These are phyloP conservation scores for Ephemerocybe angulata DNA, from an alignment of 768 basidiomycete genomes.

Conservation along the genomic window DNA sequence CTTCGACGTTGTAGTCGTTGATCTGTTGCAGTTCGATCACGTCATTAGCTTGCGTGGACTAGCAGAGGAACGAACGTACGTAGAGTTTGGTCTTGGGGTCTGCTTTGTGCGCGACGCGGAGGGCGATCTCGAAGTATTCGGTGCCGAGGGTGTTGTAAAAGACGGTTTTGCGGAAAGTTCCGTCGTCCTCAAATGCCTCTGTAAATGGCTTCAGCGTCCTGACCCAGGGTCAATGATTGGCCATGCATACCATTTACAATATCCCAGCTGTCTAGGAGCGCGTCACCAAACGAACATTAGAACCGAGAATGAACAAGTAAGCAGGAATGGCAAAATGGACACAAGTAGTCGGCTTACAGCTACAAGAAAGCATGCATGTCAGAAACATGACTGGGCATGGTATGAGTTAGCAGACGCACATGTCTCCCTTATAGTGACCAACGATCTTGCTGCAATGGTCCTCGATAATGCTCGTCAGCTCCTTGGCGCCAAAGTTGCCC, in stretches of 20 bases:
- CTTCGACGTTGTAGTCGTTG: constrained; percentile 42
- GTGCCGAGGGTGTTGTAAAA: constrained; percentile 52
- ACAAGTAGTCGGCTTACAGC: constrained; percentile 19
- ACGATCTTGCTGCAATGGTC: constrained; percentile 49
- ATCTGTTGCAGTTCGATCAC: constrained; percentile 19
- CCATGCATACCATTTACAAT: constrained; percentile 42
- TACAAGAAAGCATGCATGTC: neutral
- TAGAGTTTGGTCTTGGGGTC: constrained; percentile 58
- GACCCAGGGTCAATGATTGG: neutral
- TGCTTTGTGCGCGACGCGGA: constrained; percentile 48
- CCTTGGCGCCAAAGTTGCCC: constrained; percentile 38
- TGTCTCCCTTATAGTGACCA: constrained; percentile 49
- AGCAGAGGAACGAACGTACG: constrained; percentile 27
- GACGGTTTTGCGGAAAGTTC: constrained; percentile 49
- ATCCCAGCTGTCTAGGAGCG: constrained; percentile 42
- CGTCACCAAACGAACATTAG: no score
- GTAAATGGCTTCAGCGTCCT: neutral
- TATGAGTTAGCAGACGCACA: constrained; percentile 25
- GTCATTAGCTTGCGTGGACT: neutral
- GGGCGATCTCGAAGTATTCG: constrained; percentile 48
- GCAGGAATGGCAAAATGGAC: no score
- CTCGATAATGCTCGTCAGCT: constrained; percentile 41
- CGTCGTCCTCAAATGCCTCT: constrained; percentile 61
- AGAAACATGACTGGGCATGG: neutral
- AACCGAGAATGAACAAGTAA: no score